These are phyloP conservation scores for Coemansia sp. DNA, from an alignment of 192 early-diverging fungal genomes.

Conservation along the genomic window DNA sequence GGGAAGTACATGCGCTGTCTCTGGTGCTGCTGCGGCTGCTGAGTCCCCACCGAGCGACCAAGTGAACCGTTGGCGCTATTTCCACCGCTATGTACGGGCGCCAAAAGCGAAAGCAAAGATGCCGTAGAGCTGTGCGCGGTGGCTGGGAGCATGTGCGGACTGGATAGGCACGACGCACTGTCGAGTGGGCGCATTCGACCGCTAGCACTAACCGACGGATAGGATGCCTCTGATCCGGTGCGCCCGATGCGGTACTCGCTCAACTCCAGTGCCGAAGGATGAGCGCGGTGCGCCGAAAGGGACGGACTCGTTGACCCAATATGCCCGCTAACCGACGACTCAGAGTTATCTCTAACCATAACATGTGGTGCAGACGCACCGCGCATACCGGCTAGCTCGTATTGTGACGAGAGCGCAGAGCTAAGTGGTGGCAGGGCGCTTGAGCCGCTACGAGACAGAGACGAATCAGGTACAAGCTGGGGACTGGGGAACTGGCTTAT, in stretches of 20 bases:
- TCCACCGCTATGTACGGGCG: slow-evolving; percentile 12
- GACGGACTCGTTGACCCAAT: background rate
- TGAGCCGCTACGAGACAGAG: slow-evolving; percentile 15
- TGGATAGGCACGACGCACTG: slow-evolving; percentile 18
- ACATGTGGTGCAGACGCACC: slow-evolving; percentile 1
- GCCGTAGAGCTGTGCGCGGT: slow-evolving; percentile 40
- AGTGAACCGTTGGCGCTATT: slow-evolving; percentile 21
- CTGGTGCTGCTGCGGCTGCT: slow-evolving; percentile 5
- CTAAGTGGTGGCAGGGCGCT: slow-evolving; percentile 24
- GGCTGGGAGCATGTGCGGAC: slow-evolving; percentile 25
- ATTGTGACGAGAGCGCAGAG: slow-evolving; percentile 32
- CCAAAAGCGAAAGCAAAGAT: slow-evolving; percentile 29
- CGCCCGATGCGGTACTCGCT: slow-evolving; percentile 30
- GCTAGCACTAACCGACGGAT: slow-evolving; percentile 5
- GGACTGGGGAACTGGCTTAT: slow-evolving; percentile 49
- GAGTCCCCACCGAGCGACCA: slow-evolving; percentile 17
- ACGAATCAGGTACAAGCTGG: slow-evolving; percentile 36
- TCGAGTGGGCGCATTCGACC: slow-evolving; percentile 14
- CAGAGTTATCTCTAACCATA: background rate
- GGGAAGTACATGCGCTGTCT: slow-evolving; percentile 40
- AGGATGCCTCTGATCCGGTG: slow-evolving; percentile 18
- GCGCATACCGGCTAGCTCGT: slow-evolving; percentile 12
- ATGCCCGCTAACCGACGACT: background rate
- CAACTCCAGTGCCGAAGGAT: slow-evolving; percentile 12
- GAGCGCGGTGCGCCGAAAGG: slow-evolving; percentile 8